Conservation (phyloP, 352 stramenopile species). For the Aphanomyces invadans region DNA sequence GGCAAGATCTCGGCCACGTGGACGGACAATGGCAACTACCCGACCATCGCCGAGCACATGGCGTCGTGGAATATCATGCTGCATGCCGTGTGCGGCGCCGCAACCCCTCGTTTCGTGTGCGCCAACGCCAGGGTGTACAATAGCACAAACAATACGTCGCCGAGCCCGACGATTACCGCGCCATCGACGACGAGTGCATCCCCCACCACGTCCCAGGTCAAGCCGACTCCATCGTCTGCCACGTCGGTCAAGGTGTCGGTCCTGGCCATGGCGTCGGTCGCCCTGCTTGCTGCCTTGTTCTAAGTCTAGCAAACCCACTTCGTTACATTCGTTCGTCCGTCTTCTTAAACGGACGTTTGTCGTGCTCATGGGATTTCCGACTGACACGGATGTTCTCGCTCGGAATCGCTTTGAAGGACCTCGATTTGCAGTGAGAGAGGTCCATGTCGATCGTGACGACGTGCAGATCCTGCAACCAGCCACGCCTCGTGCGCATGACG, state of each 20-base stretch:
- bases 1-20: conserved; percentile 28
- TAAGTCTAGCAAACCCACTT: too few relatives aligned
- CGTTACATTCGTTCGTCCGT: too few relatives aligned
- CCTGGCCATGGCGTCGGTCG: background rate
- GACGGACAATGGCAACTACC: conserved; percentile 39
- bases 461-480: too few relatives aligned
- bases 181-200: background rate
- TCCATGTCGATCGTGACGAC: too few relatives aligned
- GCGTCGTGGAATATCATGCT: conserved; percentile 52
- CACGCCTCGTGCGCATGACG: too few relatives aligned
- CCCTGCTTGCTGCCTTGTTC: background rate
- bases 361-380: too few relatives aligned
- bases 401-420: too few relatives aligned
- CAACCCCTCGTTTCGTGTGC: conserved; percentile 38
- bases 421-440: too few relatives aligned
- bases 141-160: background rate
- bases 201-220: background rate
- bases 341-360: too few relatives aligned
- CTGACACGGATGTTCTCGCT: too few relatives aligned
- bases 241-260: background rate
- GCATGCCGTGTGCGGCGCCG: conserved; percentile 43
- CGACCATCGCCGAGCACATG: conserved; percentile 32
- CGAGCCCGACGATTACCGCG: background rate
- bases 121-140: conserved; percentile 23
- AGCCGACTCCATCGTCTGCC: background rate